Conservation (phyloP, 257 asterid genomes). For the Solanum etuberosum region DNA sequence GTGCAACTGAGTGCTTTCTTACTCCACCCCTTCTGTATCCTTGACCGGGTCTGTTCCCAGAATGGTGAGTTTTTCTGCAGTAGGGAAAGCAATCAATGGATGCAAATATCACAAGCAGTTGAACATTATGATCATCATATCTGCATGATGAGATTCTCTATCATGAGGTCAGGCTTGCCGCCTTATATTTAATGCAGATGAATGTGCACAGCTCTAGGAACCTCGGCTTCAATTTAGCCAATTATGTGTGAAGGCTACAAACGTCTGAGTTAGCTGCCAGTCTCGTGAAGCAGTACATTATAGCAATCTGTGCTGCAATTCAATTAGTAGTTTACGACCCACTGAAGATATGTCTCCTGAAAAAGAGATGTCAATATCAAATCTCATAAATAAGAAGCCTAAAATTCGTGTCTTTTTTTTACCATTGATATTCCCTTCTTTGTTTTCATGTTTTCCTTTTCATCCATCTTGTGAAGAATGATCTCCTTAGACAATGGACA, state of each 20-base stretch:
- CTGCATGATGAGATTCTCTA: background rate
- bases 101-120: background rate
- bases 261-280: background rate
- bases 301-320: constrained; percentile 3
- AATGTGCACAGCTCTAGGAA: background rate
- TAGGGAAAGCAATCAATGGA: background rate
- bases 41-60: background rate
- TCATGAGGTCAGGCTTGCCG: background rate
- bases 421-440: background rate
- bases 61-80: background rate
- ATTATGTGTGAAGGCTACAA: background rate
- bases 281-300: background rate
- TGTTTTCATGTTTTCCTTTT: background rate
- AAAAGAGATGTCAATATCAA: background rate
- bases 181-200: background rate
- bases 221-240: background rate
- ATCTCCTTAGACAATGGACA: background rate
- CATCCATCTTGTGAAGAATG: background rate
- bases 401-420: background rate
- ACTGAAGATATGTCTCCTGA: constrained; percentile 27
- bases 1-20: background rate
- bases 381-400: background rate
- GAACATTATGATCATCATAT: background rate
- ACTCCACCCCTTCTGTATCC: background rate
- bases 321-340: constrained; percentile 16